Evolutionary conservation across 805 yeast species (phyloP), one percentile per base, ranked within the genome.

Genomic region (Ogataea ramenticola): DNA sequence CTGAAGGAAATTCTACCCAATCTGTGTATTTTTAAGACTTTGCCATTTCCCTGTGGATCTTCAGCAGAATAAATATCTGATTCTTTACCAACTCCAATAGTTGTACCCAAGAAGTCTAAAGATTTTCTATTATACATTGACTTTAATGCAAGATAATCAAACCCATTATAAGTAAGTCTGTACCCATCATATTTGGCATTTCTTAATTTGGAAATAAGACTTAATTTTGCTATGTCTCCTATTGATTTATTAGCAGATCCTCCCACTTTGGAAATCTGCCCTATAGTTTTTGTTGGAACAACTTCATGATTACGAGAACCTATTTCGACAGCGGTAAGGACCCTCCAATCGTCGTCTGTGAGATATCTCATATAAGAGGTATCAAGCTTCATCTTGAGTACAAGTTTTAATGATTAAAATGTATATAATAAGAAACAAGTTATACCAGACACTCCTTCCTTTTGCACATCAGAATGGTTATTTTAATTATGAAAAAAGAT

Each of bases 131-230:
- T 84, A 49, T 85, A 70, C 80, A 93, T 78, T 9, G 95, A 75
- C 62, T 83, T 88, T 50, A 93, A 71, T 0, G 98, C 98, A 51
- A 93, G 71, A 60, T 86, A 93, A 64, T 93, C 99, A 63, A 81
- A 86, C 3, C 99, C 99, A 40, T 77, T 79, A 61, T 84, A 90
- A 0, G 96, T 84, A 50, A 93, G 66, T 52, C 91, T 74, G 67
- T 86, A 93, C 12, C 99, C 99, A 61, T 93, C 99, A 63, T 93
- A 91, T 55, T 82, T 87, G 30, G 96, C 95, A 62, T 93, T 93
- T 66, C 96, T 75, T 46, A 88, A 71, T 49, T 82, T 74, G 1
- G 91, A 73, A 21, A 93, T 75, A 42, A 93, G 68, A 54, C 81
- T 88, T 49, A 88, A 66, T 63, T 91, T 91, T 22, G 98, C 97